phyloP scores from a whole-genome alignment of 2,329 filamentous ascomycete genomes.

The Plenodomus lindquistii region DNA sequence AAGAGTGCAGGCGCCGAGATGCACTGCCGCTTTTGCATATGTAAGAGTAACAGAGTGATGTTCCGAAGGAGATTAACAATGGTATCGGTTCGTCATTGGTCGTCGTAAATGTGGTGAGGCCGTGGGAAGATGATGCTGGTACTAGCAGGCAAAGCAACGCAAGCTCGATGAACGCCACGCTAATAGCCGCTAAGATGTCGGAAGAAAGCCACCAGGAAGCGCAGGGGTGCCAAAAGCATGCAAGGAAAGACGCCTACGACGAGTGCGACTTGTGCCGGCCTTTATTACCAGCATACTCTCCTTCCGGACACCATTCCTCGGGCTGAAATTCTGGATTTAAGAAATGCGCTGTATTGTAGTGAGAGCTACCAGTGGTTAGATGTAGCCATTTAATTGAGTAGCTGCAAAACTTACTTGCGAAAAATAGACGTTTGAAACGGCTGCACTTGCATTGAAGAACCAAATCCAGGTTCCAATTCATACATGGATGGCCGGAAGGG shows the following conservation, averaged over 20 bases:
- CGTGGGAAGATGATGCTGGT: slow-evolving; percentile 34
- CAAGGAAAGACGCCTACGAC: slow-evolving; percentile 26
- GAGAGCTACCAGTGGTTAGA: slow-evolving; percentile 46
- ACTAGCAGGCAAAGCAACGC: slow-evolving; percentile 29
- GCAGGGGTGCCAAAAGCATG: slow-evolving; percentile 20
- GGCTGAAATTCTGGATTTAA: slow-evolving; percentile 58
- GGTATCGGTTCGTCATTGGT: slow-evolving; percentile 35
- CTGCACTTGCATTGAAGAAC: slow-evolving; percentile 41
- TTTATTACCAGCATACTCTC: slow-evolving; percentile 48
- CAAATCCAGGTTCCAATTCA: slow-evolving; percentile 50
- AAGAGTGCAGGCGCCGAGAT: slow-evolving; percentile 14
- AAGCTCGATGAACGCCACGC: slow-evolving; percentile 43
- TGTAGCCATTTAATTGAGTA: background rate
- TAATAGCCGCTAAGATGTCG: slow-evolving; percentile 43
- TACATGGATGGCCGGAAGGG: slow-evolving; percentile 53
- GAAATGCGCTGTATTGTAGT: slow-evolving; percentile 58
- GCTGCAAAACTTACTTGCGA: slow-evolving; percentile 46
- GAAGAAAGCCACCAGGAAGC: slow-evolving; percentile 31
- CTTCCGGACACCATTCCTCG: slow-evolving; percentile 56
- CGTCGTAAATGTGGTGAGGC: slow-evolving; percentile 34
- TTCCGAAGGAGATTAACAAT: slow-evolving; percentile 41
- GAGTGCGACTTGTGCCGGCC: slow-evolving; percentile 44
- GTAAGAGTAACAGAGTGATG: slow-evolving; percentile 29
- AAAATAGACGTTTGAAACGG: slow-evolving; percentile 56
- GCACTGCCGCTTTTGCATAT: slow-evolving; percentile 36